These are phyloP conservation scores for Microthlaspi erraticum DNA, from an alignment of 345 rosid genomes.

Conservation along the genomic window DNA sequence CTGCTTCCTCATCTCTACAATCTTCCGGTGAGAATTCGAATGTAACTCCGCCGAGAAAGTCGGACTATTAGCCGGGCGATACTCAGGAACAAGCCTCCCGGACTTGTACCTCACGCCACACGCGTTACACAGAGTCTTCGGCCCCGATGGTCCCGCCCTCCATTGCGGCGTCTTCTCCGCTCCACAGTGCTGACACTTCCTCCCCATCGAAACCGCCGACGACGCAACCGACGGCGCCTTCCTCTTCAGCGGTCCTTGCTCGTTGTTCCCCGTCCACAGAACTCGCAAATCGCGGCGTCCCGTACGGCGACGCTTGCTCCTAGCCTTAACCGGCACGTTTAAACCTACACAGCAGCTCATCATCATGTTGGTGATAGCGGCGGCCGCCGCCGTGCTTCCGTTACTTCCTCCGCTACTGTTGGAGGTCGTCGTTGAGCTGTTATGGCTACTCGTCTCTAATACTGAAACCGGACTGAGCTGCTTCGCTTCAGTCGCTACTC, in stretches of 20 bases:
- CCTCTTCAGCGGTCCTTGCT: slow-evolving; percentile 44
- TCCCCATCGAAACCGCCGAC: slow-evolving; percentile 49
- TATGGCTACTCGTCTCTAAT: slow-evolving; percentile 62
- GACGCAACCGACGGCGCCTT: slow-evolving; percentile 18
- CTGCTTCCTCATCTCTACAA: slow-evolving; percentile 79
- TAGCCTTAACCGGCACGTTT: slow-evolving; percentile 58
- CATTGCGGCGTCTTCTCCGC: slow-evolving; percentile 90
- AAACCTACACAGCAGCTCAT: slow-evolving; percentile 53
- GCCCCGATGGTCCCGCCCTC: slow-evolving; percentile 83
- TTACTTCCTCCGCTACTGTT: slow-evolving; percentile 47
- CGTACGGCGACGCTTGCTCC: slow-evolving; percentile 62
- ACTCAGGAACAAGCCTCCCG: slow-evolving; percentile 82
- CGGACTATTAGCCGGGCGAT: slow-evolving; percentile 83
- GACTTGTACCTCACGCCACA: slow-evolving; percentile 91
- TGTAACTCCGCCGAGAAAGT: slow-evolving; percentile 64
- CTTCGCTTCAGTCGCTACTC: slow-evolving; percentile 36
- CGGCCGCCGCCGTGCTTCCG: slow-evolving; percentile 5
- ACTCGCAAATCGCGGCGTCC: slow-evolving; percentile 48
- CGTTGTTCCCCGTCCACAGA: slow-evolving; percentile 37
- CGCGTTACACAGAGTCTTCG: slow-evolving; percentile 86
- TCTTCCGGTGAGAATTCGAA: slow-evolving; percentile 84
- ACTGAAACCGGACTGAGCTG: slow-evolving; percentile 70
- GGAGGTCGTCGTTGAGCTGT: slow-evolving; percentile 46
- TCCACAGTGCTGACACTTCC: slow-evolving; percentile 86
- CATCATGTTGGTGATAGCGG: slow-evolving; percentile 27